Evolutionary conservation across 2,329 filamentous ascomycete genomes (phyloP).

Genomic region (Diaporthe velutina): DNA sequence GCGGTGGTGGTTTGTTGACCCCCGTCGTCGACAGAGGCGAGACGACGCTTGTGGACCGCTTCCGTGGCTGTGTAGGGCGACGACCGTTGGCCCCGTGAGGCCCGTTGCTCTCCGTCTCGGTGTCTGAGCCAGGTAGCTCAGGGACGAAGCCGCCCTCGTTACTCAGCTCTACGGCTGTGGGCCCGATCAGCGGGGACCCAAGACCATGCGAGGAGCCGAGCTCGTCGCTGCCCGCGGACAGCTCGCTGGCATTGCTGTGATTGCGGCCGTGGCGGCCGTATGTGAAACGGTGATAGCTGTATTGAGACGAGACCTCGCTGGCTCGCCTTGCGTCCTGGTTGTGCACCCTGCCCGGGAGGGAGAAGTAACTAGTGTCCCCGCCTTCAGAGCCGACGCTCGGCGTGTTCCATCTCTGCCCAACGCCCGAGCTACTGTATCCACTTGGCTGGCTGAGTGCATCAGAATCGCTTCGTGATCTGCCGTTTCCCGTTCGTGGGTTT

Average conservation of each 20-base stretch:
- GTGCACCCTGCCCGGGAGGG: slow-evolving; percentile 37
- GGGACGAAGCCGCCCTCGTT: slow-evolving; percentile 48
- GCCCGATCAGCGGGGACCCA: slow-evolving; percentile 43
- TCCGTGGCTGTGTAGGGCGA: slow-evolving; percentile 35
- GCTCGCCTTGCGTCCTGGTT: slow-evolving; percentile 42
- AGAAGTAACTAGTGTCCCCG: slow-evolving; percentile 43
- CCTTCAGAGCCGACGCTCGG: slow-evolving; percentile 47
- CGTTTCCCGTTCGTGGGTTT: slow-evolving; percentile 36
- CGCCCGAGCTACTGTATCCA: slow-evolving; percentile 36
- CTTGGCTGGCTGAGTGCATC: slow-evolving; percentile 41
- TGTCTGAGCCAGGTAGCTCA: slow-evolving; percentile 52
- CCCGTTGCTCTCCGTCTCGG: slow-evolving; percentile 39
- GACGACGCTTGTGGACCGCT: slow-evolving; percentile 20
- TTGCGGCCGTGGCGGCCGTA: slow-evolving; percentile 53
- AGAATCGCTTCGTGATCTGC: slow-evolving; percentile 41
- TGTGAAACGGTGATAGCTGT: slow-evolving; percentile 42
- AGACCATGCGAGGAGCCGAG: slow-evolving; percentile 38
- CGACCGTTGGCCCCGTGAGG: slow-evolving; percentile 23
- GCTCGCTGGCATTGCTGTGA: slow-evolving; percentile 59
- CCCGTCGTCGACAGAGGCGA: slow-evolving; percentile 34
- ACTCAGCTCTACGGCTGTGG: slow-evolving; percentile 55
- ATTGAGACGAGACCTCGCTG: slow-evolving; percentile 55
- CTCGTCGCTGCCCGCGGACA: slow-evolving; percentile 50
- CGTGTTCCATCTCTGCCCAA: slow-evolving; percentile 36
- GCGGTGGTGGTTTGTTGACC: slow-evolving; percentile 22